Percentiles rank a stretch among this genome's conserved stretches.
Evolutionary conservation across 2,329 filamentous ascomycete species (phyloP).

Genomic region (Xylaria digitata): DNA sequence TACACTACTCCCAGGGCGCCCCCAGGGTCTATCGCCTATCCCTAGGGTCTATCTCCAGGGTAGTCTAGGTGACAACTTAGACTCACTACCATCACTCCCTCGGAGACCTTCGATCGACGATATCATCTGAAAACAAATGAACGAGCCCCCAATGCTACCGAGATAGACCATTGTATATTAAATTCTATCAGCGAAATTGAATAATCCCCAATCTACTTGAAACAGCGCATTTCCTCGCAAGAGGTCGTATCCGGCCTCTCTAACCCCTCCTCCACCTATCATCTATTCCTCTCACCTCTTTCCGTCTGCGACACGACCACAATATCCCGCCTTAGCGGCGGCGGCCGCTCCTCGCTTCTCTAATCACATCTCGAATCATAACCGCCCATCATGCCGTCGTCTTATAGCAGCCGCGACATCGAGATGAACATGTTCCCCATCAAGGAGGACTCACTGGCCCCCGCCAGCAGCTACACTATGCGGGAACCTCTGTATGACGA

Average conservation of each 20-base stretch:
- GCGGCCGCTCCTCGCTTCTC: slow-evolving; percentile 24
- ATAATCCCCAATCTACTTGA: not conserved
- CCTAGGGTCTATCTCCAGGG: not conserved
- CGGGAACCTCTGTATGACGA: slow-evolving; percentile 61
- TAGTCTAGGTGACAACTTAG: not conserved
- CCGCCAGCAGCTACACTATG: slow-evolving; percentile 64
- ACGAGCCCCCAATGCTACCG: not conserved
- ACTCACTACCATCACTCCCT: slow-evolving; percentile 13
- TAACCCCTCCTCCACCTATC: not conserved
- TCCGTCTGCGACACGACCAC: slow-evolving; percentile 23
- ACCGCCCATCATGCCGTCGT: slow-evolving; percentile 52
- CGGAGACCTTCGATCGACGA: slow-evolving; percentile 1
- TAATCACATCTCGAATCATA: slow-evolving; percentile 17
- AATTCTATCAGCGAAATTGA: not conserved
- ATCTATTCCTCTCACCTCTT: not conserved
- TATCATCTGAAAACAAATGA: slow-evolving; percentile 5
- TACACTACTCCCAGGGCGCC: too few relatives aligned
- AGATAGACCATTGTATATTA: not conserved
- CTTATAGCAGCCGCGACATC: slow-evolving; percentile 51
- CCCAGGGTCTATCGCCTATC: too few relatives aligned
- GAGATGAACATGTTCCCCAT: slow-evolving; percentile 69
- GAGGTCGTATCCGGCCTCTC: not conserved
- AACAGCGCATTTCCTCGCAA: not conserved
- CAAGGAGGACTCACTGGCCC: slow-evolving; percentile 67
- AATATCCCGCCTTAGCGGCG: slow-evolving; percentile 41